Percentiles rank a stretch among this genome's conserved stretches.
phyloP scores from a whole-genome alignment of 345 rosid genomes.

The Firmiana major region DNA sequence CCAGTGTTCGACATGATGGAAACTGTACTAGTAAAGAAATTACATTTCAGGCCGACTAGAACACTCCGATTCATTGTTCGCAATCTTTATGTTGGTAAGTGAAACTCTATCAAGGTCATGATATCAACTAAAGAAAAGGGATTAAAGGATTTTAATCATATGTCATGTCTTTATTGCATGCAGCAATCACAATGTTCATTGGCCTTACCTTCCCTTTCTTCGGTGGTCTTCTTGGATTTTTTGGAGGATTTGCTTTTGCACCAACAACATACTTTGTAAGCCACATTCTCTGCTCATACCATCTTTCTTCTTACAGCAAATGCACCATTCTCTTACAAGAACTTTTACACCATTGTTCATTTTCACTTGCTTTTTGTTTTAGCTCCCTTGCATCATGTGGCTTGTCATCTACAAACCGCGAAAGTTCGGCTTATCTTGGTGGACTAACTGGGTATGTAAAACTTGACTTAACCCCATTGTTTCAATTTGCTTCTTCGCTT shows the following conservation, averaged over 20 bases:
- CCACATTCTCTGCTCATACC: background rate
- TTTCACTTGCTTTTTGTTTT: conserved; percentile 10
- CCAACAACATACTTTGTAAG: conserved; percentile 81
- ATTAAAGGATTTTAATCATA: background rate
- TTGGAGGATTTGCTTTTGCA: conserved; percentile 84
- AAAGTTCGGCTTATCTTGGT: conserved; percentile 61
- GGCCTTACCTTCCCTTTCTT: conserved; percentile 76
- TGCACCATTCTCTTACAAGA: too few species aligned
- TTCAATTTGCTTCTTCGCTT: background rate
- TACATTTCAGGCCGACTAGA: conserved; percentile 38
- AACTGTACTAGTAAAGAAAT: conserved; percentile 47
- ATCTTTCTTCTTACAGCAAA: background rate
- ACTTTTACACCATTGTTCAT: background rate
- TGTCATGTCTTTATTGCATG: conserved; percentile 18
- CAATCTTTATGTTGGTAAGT: conserved; percentile 49
- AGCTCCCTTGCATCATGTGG: conserved; percentile 79
- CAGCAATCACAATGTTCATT: conserved; percentile 70
- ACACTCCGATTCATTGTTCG: conserved; percentile 46
- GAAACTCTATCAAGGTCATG: background rate
- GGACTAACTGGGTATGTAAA: conserved; percentile 61
- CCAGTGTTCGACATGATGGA: conserved; percentile 74
- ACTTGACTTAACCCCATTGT: background rate
- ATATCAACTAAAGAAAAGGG: too few species aligned
- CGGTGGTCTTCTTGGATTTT: conserved; percentile 56
- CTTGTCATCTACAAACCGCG: conserved; percentile 51